Evolutionary conservation across 495 filamentous ascomycete species (phyloP).

Genomic region (Neurospora sp.): DNA sequence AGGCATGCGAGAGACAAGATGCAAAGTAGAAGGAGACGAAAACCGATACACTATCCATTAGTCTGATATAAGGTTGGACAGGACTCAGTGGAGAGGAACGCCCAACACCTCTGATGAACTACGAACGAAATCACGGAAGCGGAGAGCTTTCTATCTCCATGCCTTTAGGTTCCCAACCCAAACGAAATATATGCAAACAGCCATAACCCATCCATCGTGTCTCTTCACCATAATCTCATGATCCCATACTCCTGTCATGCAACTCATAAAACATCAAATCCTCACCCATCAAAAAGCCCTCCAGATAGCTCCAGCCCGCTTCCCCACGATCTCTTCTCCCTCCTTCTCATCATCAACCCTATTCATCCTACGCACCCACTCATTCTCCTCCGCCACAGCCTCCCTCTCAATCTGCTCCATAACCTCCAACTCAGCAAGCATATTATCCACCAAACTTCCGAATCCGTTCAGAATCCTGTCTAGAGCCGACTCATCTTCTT

Average conservation of each 20-base stretch:
- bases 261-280: neutral
- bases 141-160: neutral
- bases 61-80: neutral
- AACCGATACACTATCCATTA: neutral
- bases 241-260: neutral
- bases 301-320: constrained; percentile 26
- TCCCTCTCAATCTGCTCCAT: constrained; percentile 42
- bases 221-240: neutral
- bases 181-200: neutral
- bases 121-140: neutral
- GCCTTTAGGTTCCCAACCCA: neutral
- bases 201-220: neutral
- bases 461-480: constrained; percentile 29
- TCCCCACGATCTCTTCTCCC: neutral
- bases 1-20: no score
- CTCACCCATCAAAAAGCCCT: constrained; percentile 11
- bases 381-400: constrained; percentile 29
- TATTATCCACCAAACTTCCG: constrained; percentile 29
- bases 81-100: neutral
- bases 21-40: no score
- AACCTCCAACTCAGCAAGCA: constrained; percentile 36
- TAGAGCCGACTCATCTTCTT: constrained; percentile 21
- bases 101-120: neutral
- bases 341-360: constrained; percentile 12
- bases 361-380: constrained; percentile 40